Conservation (phyloP, 2,329 filamentous ascomycete genomes). For the Chrysoporthe puriensis region DNA sequence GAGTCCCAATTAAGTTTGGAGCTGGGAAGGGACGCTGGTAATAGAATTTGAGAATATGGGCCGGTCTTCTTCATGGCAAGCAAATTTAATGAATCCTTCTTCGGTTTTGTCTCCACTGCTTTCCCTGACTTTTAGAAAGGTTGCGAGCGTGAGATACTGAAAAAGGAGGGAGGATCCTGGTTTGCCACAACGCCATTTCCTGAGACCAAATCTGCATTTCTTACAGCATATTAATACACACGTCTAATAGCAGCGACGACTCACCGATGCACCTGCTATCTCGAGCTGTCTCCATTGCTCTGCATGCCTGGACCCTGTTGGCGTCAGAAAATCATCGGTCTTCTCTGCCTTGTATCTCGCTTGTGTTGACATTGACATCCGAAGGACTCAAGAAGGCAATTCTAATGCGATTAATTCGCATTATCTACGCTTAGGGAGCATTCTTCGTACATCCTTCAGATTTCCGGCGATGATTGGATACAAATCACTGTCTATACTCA, state of each 20-base stretch:
- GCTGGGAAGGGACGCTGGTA: neutral
- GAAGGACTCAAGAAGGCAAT: neutral
- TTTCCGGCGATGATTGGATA: neutral
- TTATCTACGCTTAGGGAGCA: neutral
- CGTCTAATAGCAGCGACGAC: neutral
- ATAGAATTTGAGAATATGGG: neutral
- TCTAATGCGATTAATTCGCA: neutral
- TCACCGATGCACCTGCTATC: neutral
- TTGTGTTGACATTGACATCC: neutral
- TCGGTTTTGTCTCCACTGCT: no score
- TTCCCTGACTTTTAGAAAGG: no score
- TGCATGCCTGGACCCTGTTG: neutral
- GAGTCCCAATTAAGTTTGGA: neutral
- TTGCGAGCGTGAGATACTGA: neutral
- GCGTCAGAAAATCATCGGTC: neutral
- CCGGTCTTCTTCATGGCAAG: no score
- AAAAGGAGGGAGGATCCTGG: neutral
- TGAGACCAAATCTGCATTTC: neutral
- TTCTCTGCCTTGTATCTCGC: neutral
- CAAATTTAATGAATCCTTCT: neutral
- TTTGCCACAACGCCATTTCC: no score
- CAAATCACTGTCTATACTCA: neutral
- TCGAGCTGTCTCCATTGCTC: no score
- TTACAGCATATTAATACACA: neutral
- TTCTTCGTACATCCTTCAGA: neutral